Evolutionary conservation across 306 rosid genomes (phyloP).

Genomic region (Cicer chorassanicum): DNA sequence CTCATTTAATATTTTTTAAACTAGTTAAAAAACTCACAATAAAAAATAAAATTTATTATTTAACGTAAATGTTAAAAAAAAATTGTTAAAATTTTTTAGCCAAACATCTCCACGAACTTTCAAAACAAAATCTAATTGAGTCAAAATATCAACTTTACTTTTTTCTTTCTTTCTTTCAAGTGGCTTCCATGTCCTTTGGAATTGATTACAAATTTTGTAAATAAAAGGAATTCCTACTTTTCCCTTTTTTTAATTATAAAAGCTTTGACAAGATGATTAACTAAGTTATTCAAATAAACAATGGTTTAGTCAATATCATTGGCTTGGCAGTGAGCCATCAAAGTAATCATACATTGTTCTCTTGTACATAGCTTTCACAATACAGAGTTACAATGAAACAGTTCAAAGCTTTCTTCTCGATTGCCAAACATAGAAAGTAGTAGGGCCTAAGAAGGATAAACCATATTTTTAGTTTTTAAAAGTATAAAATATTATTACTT

Average conservation of each 20-base stretch:
- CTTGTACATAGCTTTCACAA: background rate
- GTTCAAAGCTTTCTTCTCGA: slow-evolving; percentile 28
- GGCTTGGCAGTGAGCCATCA: slow-evolving; percentile 7
- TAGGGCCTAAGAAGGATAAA: slow-evolving; percentile 34
- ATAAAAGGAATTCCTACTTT: slow-evolving; percentile 34
- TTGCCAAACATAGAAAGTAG: slow-evolving; percentile 5
- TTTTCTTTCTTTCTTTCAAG: background rate
- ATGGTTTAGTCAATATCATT: slow-evolving; percentile 19
- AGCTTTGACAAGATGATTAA: slow-evolving; percentile 45
- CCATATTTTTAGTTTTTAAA: too few species aligned
- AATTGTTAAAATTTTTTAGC: too few species aligned
- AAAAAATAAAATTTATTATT: too few species aligned
- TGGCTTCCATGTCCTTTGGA: slow-evolving; percentile 22
- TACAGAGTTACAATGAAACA: slow-evolving; percentile 41
- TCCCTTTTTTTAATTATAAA: slow-evolving; percentile 4
- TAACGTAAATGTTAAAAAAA: too few species aligned
- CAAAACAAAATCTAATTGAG: too few species aligned
- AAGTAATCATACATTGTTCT: slow-evolving; percentile 11
- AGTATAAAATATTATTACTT: too few species aligned
- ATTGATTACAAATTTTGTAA: slow-evolving; percentile 36
- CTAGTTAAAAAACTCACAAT: too few species aligned
- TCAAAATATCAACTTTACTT: too few species aligned
- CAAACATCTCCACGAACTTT: too few species aligned
- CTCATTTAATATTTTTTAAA: too few species aligned
- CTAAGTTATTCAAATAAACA: slow-evolving; percentile 31